These are phyloP conservation scores for Cutaneotrichosporon sp. DNA, from an alignment of 1,284 basidiomycete species.

Conservation along the genomic window DNA sequence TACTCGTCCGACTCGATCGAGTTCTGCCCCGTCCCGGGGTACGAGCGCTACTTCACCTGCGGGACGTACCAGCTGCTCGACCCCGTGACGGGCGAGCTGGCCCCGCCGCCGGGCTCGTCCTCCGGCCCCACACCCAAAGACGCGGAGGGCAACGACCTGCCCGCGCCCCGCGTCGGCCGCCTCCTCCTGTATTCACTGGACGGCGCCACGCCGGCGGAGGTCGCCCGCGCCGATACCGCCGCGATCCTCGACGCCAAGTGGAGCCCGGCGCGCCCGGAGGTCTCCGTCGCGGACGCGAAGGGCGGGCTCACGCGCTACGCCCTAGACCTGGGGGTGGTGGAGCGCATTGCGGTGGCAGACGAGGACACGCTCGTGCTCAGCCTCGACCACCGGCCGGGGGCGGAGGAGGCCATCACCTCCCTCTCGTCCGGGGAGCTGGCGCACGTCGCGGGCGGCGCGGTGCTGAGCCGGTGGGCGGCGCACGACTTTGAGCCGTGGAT, in stretches of 20 bases:
- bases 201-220: conserved; percentile 49
- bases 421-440: conserved; percentile 74
- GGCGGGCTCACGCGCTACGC: conserved; percentile 68
- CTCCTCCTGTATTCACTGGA: conserved; percentile 27
- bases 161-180: conserved; percentile 58
- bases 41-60: conserved; percentile 71
- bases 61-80: conserved; percentile 77
- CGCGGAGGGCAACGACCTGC: conserved; percentile 48
- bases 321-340: conserved; percentile 56
- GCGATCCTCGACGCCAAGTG: conserved; percentile 94
- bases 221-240: conserved; percentile 71
- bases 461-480: too few relatives aligned
- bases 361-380: conserved; percentile 59
- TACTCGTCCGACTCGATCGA: conserved; percentile 89
- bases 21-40: conserved; percentile 71
- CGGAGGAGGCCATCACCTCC: conserved; percentile 66
- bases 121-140: too few relatives aligned
- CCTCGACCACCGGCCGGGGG: not conserved
- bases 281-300: conserved; percentile 80
- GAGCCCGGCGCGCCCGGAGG: conserved; percentile 54
- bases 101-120: conserved; percentile 4
- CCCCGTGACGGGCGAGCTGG: conserved; percentile 10
- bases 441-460: conserved; percentile 61
- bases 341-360: conserved; percentile 54
- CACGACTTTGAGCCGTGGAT: conserved; percentile 97